Conservation (phyloP, 345 rosid species). For the Eucalyptus camaldulensis region DNA sequence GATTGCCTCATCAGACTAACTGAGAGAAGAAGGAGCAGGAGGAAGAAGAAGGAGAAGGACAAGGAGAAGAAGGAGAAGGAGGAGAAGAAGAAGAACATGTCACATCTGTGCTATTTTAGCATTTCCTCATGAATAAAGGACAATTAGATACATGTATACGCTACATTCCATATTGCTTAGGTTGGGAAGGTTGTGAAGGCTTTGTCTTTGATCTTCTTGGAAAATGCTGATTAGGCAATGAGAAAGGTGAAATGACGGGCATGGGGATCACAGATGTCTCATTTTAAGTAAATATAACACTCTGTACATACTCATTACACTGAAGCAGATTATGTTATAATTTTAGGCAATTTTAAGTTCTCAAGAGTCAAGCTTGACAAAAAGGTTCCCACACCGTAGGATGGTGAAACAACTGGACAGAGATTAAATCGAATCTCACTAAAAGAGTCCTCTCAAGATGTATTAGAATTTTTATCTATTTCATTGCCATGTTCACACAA, state of each 20-base stretch:
- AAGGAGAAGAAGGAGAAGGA: not conserved
- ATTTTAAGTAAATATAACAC: not conserved
- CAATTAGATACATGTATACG: not conserved
- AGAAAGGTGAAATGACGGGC: not conserved
- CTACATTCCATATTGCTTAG: not conserved
- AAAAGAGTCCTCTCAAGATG: not conserved
- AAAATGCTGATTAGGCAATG: not conserved
- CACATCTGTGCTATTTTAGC: not conserved
- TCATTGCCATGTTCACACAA: not conserved
- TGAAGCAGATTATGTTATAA: not conserved
- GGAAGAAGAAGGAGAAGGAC: not conserved
- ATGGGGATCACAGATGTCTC: not conserved
- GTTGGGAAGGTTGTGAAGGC: not conserved
- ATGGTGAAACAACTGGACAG: not conserved
- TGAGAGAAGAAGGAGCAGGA: not conserved
- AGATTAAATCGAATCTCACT: not conserved
- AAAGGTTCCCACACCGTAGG: not conserved
- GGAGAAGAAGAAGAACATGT: not conserved
- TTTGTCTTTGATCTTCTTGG: not conserved
- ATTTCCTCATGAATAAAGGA: not conserved
- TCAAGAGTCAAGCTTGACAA: not conserved
- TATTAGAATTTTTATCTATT: not conserved
- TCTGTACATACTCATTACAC: not conserved
- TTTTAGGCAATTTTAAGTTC: not conserved
- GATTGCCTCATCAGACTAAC: not conserved